Base-by-base conservation (phyloP, 495 filamentous ascomycete genomes). In the Amniculicola lignicola region DNA sequence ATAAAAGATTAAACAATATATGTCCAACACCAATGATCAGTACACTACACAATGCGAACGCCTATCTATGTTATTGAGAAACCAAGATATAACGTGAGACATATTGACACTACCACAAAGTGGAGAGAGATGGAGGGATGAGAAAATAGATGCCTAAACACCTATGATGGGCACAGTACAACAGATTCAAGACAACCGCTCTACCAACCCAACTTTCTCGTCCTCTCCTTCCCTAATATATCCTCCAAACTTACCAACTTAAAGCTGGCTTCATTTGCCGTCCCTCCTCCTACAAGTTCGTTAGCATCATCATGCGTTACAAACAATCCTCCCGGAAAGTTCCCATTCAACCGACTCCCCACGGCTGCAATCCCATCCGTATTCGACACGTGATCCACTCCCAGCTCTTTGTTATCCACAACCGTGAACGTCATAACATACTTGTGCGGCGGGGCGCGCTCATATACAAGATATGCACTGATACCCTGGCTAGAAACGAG, bases 391-490 rank as follows among this genome's bases (percentile, higher is more conserved):
- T 38, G 46, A 24, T 50, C 46, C 4, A 50, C n/a, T 10, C 31
- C 31, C 7, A 5, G 18, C 31, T 25, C 18, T 4, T 24, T 12
- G 12, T 50, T 50, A 12, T 36, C 46, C 19, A 37, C 46, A 18
- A 50, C 38, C 5, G 46, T 50, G 21, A 50, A 50, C 5, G 29
- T 50, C 46, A 50, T 36, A 7, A 50, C 46, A 18, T 50, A 50
- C 16, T 36, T 33, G 19, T 50, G 46, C 11, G 46, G 46, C 21
- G 46, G 46, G 7, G 46, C 28, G 22, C 29, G 18, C 16, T 50
- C 5, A 22, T 50, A 50, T 12, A 50, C 46, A 7, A 50, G 16
- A 18, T 37, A 50, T 7, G 19, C 14, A 18, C 31, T 50, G 15
- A 9, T 18, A 38, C 29, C 28, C 21, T 50, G 28, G 3, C 16